Conservation (phyloP, 2,329 filamentous ascomycete genomes). For the Cordyceps fumosorosea region DNA sequence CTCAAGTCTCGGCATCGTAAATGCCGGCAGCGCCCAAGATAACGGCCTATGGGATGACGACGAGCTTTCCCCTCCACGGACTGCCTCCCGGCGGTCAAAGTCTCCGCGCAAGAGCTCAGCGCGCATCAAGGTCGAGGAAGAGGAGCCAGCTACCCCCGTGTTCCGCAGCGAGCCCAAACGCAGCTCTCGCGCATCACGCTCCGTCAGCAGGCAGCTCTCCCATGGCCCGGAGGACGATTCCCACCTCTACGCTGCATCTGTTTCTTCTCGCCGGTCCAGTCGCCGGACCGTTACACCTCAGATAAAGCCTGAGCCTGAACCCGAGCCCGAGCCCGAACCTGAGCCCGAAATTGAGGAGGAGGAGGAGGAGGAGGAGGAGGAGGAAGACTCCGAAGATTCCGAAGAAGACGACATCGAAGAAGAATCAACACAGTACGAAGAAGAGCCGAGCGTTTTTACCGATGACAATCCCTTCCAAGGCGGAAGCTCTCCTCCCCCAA, state of each 20-base stretch:
- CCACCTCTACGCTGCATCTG: slow-evolving; percentile 2
- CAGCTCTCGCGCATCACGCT: slow-evolving; percentile 47
- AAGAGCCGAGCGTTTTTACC: slow-evolving; percentile 64
- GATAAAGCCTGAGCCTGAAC: slow-evolving; percentile 42
- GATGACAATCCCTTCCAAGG: slow-evolving; percentile 92
- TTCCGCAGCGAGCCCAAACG: slow-evolving; percentile 43
- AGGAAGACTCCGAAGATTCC: slow-evolving; percentile 44
- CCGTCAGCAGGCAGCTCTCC: slow-evolving; percentile 47
- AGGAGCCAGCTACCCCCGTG: slow-evolving; percentile 32
- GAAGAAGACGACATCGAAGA: slow-evolving; percentile 36
- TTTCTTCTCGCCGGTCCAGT: slow-evolving; percentile 39
- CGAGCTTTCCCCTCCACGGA: slow-evolving; percentile 43
- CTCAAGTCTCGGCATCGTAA: slow-evolving; percentile 77
- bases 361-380: slow-evolving; percentile 15
- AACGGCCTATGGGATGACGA: slow-evolving; percentile 55
- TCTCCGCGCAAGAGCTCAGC: slow-evolving; percentile 50
- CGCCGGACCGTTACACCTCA: slow-evolving; percentile 47
- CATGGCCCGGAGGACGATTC: slow-evolving; percentile 32
- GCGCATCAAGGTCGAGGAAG: slow-evolving; percentile 46
- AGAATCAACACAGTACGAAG: slow-evolving; percentile 29
- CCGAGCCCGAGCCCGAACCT: slow-evolving; percentile 35
- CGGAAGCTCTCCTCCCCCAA: slow-evolving; percentile 60
- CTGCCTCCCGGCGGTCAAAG: slow-evolving; percentile 43
- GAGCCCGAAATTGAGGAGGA: slow-evolving; percentile 43
- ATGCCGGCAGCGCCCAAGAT: slow-evolving; percentile 60